Percentiles rank a stretch among this genome's conserved stretches.
phyloP scores from a whole-genome alignment of 139 green algal genomes.

The Chlorokybus atmophyticus region DNA sequence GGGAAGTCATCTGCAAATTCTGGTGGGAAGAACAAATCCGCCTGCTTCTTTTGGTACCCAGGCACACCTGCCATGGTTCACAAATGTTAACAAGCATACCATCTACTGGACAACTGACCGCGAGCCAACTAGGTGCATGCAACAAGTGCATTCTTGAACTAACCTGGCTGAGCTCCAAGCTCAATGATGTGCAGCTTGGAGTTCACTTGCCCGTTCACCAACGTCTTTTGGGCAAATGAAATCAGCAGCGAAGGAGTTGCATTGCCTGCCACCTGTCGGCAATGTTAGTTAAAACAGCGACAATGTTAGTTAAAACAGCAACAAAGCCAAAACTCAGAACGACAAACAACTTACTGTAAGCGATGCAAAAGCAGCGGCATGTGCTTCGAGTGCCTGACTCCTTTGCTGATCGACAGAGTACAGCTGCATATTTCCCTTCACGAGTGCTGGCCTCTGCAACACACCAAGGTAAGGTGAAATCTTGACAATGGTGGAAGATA shows the following conservation, averaged over 20 bases:
- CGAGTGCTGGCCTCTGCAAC: constrained; percentile 64
- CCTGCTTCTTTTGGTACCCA: constrained; percentile 65
- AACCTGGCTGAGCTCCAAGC: constrained; percentile 64
- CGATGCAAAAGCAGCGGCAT: constrained; percentile 82
- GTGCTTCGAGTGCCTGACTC: constrained; percentile 91
- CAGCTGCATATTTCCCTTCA: constrained; percentile 98
- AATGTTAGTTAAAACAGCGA: constrained; percentile 1
- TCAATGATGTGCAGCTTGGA: constrained; percentile 99
- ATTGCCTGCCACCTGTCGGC: constrained; percentile 27
- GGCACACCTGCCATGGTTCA: neutral
- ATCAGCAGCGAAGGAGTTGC: constrained; percentile 61
- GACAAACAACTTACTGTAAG: constrained; percentile 45
- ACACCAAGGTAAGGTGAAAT: no score
- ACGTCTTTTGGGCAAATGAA: constrained; percentile 90
- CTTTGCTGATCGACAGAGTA: constrained; percentile 89
- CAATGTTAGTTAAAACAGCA: constrained; percentile 2
- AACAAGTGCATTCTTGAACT: no score
- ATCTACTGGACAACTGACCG: no score
- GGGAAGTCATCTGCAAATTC: constrained; percentile 99
- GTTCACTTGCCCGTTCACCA: constrained; percentile 59
- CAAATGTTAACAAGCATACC: no score
- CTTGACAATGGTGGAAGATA: no score
- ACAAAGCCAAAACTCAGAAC: constrained; percentile 1
- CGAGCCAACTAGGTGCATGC: no score
- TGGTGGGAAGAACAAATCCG: constrained; percentile 96